Evolutionary conservation across 257 asterid genomes (phyloP).

Genomic region (Fraxinus excelsior): DNA sequence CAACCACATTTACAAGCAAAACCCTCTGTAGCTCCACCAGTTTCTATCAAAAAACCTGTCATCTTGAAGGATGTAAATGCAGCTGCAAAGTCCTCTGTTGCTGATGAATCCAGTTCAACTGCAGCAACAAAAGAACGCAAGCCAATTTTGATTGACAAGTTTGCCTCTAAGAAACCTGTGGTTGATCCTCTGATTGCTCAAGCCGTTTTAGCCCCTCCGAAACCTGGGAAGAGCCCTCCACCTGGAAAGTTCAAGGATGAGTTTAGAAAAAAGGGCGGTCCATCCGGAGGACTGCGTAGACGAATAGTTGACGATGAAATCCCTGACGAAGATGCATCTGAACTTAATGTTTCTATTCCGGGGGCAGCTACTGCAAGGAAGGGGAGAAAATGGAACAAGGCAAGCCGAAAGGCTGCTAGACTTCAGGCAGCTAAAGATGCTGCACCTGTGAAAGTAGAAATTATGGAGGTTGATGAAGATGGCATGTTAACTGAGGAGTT

Average conservation of each 20-base stretch:
- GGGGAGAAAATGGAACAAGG: constrained; percentile 97
- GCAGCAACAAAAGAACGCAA: constrained; percentile 65
- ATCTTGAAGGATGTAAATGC: constrained; percentile 84
- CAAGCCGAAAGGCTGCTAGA: constrained; percentile 98
- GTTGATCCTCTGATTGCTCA: constrained; percentile 77
- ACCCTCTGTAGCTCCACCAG: constrained; percentile 80
- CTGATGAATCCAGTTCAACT: constrained; percentile 45
- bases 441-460: constrained; percentile 87
- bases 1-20: constrained; percentile 67
- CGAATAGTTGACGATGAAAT: constrained; percentile 46
- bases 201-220: constrained; percentile 78
- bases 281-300: constrained; percentile 67
- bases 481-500: constrained; percentile 91
- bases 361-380: constrained; percentile 68
- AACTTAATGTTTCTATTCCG: constrained; percentile 68
- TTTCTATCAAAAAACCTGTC: constrained; percentile 66
- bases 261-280: constrained; percentile 58
- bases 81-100: constrained; percentile 45
- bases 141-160: constrained; percentile 88
- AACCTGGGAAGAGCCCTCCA: constrained; percentile 61
- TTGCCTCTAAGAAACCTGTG: constrained; percentile 84
- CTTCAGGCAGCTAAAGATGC: constrained; percentile 89
- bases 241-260: constrained; percentile 73
- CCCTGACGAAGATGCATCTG: constrained; percentile 71
- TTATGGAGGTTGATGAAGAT: constrained; percentile 90